A percentile compares a stretch with the other conserved stretches of the same genome.
Evolutionary conservation across 1,284 basidiomycete genomes (phyloP).

Genomic region (Veloporphyrellus conicus): DNA sequence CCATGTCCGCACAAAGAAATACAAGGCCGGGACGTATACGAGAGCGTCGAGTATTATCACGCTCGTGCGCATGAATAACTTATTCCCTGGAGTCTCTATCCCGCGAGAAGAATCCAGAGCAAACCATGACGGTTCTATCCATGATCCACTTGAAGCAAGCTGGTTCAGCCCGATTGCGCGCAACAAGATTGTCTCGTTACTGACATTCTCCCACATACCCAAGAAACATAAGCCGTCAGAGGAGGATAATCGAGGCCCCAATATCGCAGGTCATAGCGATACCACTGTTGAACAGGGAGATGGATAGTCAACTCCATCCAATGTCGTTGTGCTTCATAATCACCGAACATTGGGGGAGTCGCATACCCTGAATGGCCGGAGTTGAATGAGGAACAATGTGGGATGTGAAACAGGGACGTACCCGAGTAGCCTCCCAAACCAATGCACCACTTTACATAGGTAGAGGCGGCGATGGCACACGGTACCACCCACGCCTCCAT

Average conservation of each 20-base stretch:
- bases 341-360: conserved; percentile 81
- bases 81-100: conserved; percentile 62
- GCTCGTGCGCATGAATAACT: conserved; percentile 76
- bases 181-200: conserved; percentile 25
- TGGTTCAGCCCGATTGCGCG: conserved; percentile 2
- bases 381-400: too few relatives aligned
- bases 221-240: conserved; percentile 83
- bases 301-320: conserved; percentile 90
- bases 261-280: conserved; percentile 80
- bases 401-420: too few relatives aligned
- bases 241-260: conserved; percentile 95
- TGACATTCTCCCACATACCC: conserved; percentile 68
- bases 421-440: conserved; percentile 82
- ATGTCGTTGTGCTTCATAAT: conserved; percentile 91
- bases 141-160: conserved; percentile 49
- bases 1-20: conserved; percentile 61
- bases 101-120: conserved; percentile 74
- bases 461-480: conserved; percentile 46
- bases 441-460: conserved; percentile 62
- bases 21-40: conserved; percentile 72
- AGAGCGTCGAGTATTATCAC: conserved; percentile 70
- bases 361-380: conserved; percentile 47
- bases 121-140: conserved; percentile 72
- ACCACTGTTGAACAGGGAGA: conserved; percentile 74
- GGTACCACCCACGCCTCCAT: conserved; percentile 58